These are phyloP conservation scores for Achlya hypogyna DNA, from an alignment of 352 stramenopile species.

Conservation along the genomic window DNA sequence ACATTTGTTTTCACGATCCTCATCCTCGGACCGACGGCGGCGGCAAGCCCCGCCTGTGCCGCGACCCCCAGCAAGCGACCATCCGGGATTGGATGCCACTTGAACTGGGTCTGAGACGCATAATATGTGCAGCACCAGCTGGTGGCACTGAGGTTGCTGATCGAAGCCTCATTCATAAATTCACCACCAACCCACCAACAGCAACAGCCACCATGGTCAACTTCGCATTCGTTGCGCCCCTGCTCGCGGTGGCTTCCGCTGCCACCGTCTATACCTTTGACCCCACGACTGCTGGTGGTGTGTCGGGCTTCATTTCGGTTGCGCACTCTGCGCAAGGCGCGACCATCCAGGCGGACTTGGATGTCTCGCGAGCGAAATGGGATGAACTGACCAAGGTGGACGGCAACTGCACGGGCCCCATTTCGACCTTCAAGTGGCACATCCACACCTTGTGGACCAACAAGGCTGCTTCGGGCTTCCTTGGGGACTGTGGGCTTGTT, in stretches of 20 bases:
- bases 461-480: constrained; percentile 27
- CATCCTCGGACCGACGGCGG: no score
- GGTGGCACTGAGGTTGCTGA: no score
- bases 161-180: no score
- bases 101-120: no score
- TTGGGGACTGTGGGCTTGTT: constrained; percentile 31
- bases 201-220: no score
- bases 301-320: constrained; percentile 6
- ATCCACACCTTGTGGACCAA: constrained; percentile 45
- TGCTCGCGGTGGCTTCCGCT: not conserved
- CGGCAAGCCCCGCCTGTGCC: no score
- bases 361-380: constrained; percentile 19
- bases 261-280: not conserved
- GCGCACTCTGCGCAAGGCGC: not conserved
- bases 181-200: no score
- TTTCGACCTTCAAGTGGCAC: constrained; percentile 43
- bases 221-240: not conserved
- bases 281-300: not conserved
- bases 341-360: constrained; percentile 22
- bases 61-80: no score
- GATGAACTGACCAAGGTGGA: constrained; percentile 24
- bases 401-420: constrained; percentile 30
- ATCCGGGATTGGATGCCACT: no score
- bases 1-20: no score
- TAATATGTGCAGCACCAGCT: no score